These are phyloP conservation scores for Arthrobotrys iridis DNA, from an alignment of 2,329 filamentous ascomycete genomes.

Conservation along the genomic window DNA sequence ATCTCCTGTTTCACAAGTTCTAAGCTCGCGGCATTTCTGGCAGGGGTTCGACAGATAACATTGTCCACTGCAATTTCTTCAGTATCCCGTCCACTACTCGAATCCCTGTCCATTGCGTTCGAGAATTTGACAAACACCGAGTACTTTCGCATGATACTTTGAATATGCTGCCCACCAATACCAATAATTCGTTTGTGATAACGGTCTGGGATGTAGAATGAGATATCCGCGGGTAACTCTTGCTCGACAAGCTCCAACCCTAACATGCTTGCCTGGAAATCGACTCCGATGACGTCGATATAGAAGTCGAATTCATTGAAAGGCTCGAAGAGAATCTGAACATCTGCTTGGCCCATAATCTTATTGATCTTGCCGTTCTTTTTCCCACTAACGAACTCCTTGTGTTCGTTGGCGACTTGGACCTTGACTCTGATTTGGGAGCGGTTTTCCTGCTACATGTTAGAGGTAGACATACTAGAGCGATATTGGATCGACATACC, in stretches of 20 bases:
- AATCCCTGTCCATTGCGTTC: constrained; percentile 95
- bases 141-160: constrained; percentile 99
- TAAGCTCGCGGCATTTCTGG: constrained; percentile 93
- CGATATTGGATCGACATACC: constrained; percentile 2
- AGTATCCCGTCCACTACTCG: constrained; percentile 75
- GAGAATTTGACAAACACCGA: constrained; percentile 99
- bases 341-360: constrained; percentile 98
- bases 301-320: constrained; percentile 99
- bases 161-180: constrained; percentile 97
- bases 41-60: constrained; percentile 96
- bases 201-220: constrained; percentile 98
- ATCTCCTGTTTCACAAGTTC: constrained; percentile 99
- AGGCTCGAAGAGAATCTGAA: constrained; percentile 98
- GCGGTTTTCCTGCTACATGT: constrained; percentile 69
- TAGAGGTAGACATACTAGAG: not conserved
- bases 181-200: constrained; percentile 99
- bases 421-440: constrained; percentile 98
- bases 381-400: constrained; percentile 98
- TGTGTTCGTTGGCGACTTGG: constrained; percentile 98
- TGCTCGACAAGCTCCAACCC: constrained; percentile 93
- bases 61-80: constrained; percentile 99
- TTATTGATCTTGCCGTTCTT: constrained; percentile 99
- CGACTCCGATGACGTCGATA: constrained; percentile 92
- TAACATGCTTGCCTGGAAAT: constrained; percentile 93
- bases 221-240: constrained; percentile 99